Evolutionary conservation across 805 yeast genomes (phyloP), one percentile per base, ranked within the genome.

Genomic region (Tetrapisispora namnaoensis): DNA sequence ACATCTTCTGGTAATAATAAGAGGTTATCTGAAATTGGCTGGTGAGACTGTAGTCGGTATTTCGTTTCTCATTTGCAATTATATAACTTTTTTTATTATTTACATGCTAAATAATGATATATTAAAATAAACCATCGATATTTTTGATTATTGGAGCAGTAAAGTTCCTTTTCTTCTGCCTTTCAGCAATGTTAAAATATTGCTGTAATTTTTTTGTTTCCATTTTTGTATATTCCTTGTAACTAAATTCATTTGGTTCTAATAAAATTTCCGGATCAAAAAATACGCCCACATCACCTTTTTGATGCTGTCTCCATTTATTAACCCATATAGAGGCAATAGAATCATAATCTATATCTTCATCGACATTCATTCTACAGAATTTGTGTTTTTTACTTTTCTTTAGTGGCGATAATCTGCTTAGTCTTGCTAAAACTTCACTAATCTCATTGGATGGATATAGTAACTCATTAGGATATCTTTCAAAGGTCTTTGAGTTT

Each of bases 381-480:
- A 16, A 6, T 20, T 11, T 13, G 68, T 63, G 18, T 63, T 62
- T 48, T 63, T 68, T 13, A 80, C 9, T 9, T 11, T 14, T 28
- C 10, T 22, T 38, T 3, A 17, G 79, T 9, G 82, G 70, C 3
- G 44, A 20, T 11, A 14, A 1, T 17, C 30, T 20, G 17, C 30
- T 13, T 2, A 42, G 36, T 16, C 72, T 67, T 42, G 61, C 60
- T 34, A 87, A 63, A 20, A 88, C 69, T 49, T 72, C 77, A 48
- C 77, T 73, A 2, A 88, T 71, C 53, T 82, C 77, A 62, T 89
- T 89, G 0, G 95, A 86, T 1, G 95, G 95, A 32, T 70, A 67
- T 10, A 68, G 55, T 16, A 14, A 17, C 17, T 38, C 49, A 4
- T 28, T 42, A 1, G 54, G 53, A 21, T 55, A 55, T 46, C 53